Conservation (phyloP, 371 early-diverging fungal genomes). For the Mucor velutinosus region DNA sequence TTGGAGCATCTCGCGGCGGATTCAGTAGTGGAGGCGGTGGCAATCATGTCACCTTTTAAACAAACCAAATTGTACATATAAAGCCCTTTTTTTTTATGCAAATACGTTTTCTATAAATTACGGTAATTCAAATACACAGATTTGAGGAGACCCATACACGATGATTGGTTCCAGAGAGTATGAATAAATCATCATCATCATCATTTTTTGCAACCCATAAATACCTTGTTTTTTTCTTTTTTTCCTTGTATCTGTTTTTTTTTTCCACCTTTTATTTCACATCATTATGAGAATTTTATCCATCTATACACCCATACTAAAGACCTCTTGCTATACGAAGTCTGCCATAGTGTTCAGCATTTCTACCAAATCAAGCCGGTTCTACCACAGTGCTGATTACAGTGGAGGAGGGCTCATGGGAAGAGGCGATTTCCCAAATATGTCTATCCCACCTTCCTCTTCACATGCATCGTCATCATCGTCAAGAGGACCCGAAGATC, state of each 20-base stretch:
- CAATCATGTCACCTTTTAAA: slow-evolving; percentile 20
- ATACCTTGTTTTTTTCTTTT: neutral
- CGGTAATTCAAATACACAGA: neutral
- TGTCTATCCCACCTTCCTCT: neutral
- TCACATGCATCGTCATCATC: neutral
- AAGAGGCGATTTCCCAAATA: slow-evolving; percentile 10
- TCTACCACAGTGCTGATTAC: slow-evolving; percentile 27
- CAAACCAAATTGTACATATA: slow-evolving; percentile 4
- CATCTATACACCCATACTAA: slow-evolving; percentile 12
- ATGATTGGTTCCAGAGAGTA: slow-evolving; percentile 3
- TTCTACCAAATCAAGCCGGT: neutral
- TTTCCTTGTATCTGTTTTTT: neutral
- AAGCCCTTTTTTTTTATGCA: neutral
- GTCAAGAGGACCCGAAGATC: slow-evolving; percentile 10
- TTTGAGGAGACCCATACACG: neutral
- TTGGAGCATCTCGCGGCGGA: slow-evolving; percentile 14
- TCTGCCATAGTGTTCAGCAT: neutral
- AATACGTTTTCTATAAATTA: neutral
- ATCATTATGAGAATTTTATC: slow-evolving; percentile 13
- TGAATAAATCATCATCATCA: slow-evolving; percentile 1
- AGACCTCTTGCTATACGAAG: neutral
- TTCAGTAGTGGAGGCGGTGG: slow-evolving; percentile 6
- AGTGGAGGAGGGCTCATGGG: slow-evolving; percentile 28
- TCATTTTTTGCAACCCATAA: neutral
- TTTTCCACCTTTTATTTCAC: neutral